Evolutionary conservation across 2,329 filamentous ascomycete genomes (phyloP).

Genomic region (Curvularia sp.): DNA sequence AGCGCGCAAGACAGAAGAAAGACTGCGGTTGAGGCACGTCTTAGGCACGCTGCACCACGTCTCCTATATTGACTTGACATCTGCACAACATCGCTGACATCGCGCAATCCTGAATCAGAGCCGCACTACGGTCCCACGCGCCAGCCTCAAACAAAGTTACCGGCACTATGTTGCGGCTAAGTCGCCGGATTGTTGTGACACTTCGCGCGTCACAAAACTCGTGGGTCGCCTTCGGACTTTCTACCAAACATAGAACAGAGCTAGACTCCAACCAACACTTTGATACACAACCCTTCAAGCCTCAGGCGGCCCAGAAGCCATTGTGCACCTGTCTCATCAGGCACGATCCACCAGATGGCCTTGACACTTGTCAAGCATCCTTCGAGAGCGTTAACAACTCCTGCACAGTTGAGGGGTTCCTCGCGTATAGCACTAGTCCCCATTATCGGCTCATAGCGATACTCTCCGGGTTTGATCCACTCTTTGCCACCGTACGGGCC

Average conservation of each 20-base stretch:
- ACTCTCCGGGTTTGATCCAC: conserved; percentile 16
- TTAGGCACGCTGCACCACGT: conserved; percentile 37
- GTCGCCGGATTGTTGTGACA: conserved; percentile 38
- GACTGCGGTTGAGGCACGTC: conserved; percentile 29
- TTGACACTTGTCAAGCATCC: conserved; percentile 18
- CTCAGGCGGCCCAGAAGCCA: conserved; percentile 24
- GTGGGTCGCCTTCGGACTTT: conserved; percentile 38
- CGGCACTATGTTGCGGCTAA: conserved; percentile 43
- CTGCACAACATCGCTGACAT: conserved; percentile 34
- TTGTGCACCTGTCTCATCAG: conserved; percentile 29
- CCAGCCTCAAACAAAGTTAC: conserved; percentile 46
- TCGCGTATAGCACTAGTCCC: conserved; percentile 22
- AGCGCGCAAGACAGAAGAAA: conserved; percentile 22
- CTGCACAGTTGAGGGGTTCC: conserved; percentile 8
- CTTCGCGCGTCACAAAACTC: conserved; percentile 40
- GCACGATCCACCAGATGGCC: conserved; percentile 27
- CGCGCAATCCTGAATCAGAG: conserved; percentile 32
- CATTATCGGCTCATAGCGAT: conserved; percentile 23
- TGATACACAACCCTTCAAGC: conserved; percentile 23
- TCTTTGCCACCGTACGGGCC: conserved; percentile 19
- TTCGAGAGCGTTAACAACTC: conserved; percentile 12
- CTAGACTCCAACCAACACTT: conserved; percentile 29
- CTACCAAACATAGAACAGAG: conserved; percentile 38
- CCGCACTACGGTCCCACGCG: conserved; percentile 41
- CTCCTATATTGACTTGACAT: conserved; percentile 47